These are phyloP conservation scores for Ophiostoma sp. DNA, from an alignment of 2,329 filamentous ascomycete species.

Conservation along the genomic window DNA sequence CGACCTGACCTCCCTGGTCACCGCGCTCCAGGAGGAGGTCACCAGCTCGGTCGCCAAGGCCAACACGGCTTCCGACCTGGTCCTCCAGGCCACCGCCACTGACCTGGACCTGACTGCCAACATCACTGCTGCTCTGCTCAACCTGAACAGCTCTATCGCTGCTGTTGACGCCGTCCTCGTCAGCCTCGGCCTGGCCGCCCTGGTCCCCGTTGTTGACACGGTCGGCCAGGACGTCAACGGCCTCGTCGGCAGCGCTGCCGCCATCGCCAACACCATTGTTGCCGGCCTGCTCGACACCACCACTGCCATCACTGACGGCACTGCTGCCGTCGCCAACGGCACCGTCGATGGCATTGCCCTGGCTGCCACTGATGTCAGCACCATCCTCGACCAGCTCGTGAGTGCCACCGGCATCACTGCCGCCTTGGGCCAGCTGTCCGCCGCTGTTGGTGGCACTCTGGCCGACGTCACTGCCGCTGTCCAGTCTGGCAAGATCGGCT, in stretches of 20 bases:
- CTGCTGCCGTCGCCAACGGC: neutral
- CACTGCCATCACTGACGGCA: neutral
- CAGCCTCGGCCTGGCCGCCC: neutral
- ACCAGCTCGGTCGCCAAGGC: neutral
- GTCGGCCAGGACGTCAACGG: neutral
- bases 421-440: neutral
- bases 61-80: neutral
- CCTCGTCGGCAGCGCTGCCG: neutral
- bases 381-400: neutral
- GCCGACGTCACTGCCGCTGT: neutral
- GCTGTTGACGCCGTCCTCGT: conserved; percentile 7
- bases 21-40: neutral
- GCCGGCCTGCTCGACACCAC: neutral
- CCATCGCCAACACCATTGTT: conserved; percentile 12
- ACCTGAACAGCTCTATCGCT: conserved; percentile 4
- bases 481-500: neutral
- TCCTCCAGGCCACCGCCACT: neutral
- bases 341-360: neutral
- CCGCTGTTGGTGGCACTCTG: conserved; percentile 1
- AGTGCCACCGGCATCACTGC: neutral
- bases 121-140: conserved; percentile 13
- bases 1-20: conserved; percentile 1
- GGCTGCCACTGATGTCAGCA: neutral
- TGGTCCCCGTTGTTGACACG: neutral
- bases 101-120: conserved; percentile 6